Evolutionary conservation across 202 grass and related monocot species (phyloP), one percentile per base, ranked within the genome.

Genomic region (Panicum virgatum): DNA sequence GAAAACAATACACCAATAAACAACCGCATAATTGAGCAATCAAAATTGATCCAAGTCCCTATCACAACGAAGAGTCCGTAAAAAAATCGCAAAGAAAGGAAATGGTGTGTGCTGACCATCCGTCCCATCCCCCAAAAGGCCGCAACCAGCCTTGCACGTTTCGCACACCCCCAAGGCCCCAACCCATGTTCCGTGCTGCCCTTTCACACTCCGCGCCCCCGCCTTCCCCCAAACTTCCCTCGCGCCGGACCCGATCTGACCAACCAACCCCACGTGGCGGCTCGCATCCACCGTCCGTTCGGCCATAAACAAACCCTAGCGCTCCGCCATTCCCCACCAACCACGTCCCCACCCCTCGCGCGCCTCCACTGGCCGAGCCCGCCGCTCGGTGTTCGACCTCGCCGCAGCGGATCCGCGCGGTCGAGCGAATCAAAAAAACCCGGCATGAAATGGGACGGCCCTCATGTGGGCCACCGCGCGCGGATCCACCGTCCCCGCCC

Each of bases 61-160:
- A 20, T 50, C 68, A 69, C 8, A 37, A 64, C 7, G 5, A 75
- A 18, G 52, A 26, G 14, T 3, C 36, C 18, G n/a, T n/a, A 12
- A 13, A 62, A 78, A 34, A 11, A 25, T 18, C 1, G 42, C 3
- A 38, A 39, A 40, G 4, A 66, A 9, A 23, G 15, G 9, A 73
- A 56, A 38, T 14, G 44, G 32, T 34, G 32, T 34, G 32, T 4
- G 69, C 45, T 72, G 69, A 72, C 69, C 69, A 72, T 36, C 46
- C 27, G 32, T 71, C 44, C 14, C 44, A 50, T 71, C 67, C 23
- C 22, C 18, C 15, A 36, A 72, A 72, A 72, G 69, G 9, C 34
- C 77, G 10, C 26, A 76, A 37, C 36, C 75, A 71, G 68, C 73
- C 45, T 73, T 73, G 73, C 79, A 82, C 87, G 82, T 81, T 89